These are phyloP conservation scores for Claviceps purpurea DNA, from an alignment of 2,329 filamentous ascomycete species.

Conservation along the genomic window DNA sequence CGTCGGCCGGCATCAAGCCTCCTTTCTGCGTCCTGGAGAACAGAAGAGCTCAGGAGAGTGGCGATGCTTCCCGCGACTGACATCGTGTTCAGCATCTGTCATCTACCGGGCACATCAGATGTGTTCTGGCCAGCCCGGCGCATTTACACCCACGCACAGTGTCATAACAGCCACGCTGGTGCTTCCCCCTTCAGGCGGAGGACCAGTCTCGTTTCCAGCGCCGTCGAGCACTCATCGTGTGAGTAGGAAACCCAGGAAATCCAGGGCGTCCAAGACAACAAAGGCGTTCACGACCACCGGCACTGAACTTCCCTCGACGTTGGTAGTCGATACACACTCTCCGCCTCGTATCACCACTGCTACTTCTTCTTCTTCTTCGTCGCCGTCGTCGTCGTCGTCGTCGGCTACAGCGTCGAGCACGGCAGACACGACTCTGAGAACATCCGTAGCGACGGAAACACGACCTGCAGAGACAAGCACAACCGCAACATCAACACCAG, in stretches of 20 bases:
- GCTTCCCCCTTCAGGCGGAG: constrained; percentile 15
- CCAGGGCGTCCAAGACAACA: not conserved
- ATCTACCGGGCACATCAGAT: constrained; percentile 42
- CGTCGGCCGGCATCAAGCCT: too few species aligned
- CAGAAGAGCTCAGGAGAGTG: too few species aligned
- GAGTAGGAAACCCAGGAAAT: not conserved
- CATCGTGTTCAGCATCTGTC: constrained; percentile 22
- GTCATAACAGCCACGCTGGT: constrained; percentile 45
- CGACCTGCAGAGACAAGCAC: constrained; percentile 2
- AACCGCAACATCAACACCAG: not conserved
- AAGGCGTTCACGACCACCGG: not conserved
- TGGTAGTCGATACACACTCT: constrained; percentile 5
- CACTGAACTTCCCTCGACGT: constrained; percentile 1
- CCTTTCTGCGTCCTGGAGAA: too few species aligned
- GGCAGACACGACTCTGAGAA: not conserved
- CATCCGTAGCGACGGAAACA: constrained; percentile 1
- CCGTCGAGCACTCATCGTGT: constrained; percentile 5
- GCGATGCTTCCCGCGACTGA: not conserved
- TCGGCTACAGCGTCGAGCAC: not conserved
- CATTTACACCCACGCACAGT: constrained; percentile 42
- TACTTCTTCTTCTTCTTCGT: not conserved
- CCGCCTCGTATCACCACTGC: not conserved
- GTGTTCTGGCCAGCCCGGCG: constrained; percentile 37
- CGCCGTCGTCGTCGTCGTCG: not conserved
- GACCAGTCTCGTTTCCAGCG: constrained; percentile 16